phyloP scores from a whole-genome alignment of 352 stramenopile genomes.

The Globisporangium okanoganense region DNA sequence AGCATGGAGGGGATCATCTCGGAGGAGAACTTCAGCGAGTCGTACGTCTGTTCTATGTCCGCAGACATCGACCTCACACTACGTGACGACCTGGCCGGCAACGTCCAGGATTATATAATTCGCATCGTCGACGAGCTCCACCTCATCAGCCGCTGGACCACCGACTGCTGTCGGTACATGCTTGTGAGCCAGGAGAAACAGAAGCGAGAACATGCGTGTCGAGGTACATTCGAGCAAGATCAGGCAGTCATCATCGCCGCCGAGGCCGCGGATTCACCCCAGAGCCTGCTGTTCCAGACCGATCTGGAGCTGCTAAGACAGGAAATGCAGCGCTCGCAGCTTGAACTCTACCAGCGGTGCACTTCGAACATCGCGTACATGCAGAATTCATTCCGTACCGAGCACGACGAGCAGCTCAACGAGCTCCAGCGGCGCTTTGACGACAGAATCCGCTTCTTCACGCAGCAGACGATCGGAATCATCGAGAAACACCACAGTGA shows the following conservation, averaged over 20 bases:
- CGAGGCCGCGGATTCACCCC: not conserved
- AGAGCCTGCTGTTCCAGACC: conserved; percentile 23
- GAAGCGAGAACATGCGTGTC: not conserved
- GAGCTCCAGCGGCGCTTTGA: conserved; percentile 27
- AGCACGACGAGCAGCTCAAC: conserved; percentile 24
- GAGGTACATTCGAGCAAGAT: not conserved
- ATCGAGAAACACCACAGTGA: conserved; percentile 24
- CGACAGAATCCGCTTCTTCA: conserved; percentile 28
- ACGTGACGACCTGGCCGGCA: conserved; percentile 26
- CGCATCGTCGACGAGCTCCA: conserved; percentile 55
- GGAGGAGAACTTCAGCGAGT: conserved; percentile 7
- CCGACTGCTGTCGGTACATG: conserved; percentile 15
- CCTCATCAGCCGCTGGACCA: conserved; percentile 40
- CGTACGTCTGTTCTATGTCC: conserved; percentile 32
- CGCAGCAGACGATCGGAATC: conserved; percentile 22
- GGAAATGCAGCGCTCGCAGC: conserved; percentile 21
- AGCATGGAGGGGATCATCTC: not conserved
- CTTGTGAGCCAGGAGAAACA: conserved; percentile 9
- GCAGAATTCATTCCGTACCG: conserved; percentile 21
- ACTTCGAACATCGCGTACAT: conserved; percentile 27
- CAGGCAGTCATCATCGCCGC: not conserved
- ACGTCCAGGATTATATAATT: conserved; percentile 40
- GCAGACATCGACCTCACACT: conserved; percentile 33
- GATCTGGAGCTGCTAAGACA: conserved; percentile 34
- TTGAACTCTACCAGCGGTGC: conserved; percentile 29